Base-by-base conservation (phyloP, 139 green algal genomes). In the Dunaliella primolecta region DNA sequence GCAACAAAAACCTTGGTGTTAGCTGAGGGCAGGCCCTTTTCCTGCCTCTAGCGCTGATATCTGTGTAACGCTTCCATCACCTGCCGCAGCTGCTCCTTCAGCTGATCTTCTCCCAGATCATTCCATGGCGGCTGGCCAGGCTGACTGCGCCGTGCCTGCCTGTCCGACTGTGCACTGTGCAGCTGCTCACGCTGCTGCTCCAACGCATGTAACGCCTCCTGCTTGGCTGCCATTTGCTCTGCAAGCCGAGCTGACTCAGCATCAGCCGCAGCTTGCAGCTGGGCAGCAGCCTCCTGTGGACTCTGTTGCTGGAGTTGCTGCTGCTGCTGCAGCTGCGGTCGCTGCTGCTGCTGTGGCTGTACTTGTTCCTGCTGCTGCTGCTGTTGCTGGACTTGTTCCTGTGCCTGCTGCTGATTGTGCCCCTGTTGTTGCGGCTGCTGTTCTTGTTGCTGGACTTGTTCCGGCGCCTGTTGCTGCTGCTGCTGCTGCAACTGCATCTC, bases 11-110 rank as follows among this genome's bases (percentile, higher is more conserved):
- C n/a, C n/a, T n/a, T n/a, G n/a, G n/a, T n/a, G n/a, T n/a, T n/a
- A n/a, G n/a, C n/a, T n/a, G n/a, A n/a, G n/a, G n/a, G n/a, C n/a
- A n/a, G n/a, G n/a, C n/a, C n/a, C n/a, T n/a, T n/a, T n/a, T n/a
- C n/a, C n/a, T n/a, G n/a, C 81, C 32, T 90, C 80, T n/a, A 90
- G 57, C 31, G 76, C 84, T 27, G 38, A 56, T 64, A 87, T 88
- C 82, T 87, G 81, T 81, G 83, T 72, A 38, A 87, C 86, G 27
- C 78, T 64, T 83, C 84, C 86, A 70, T 37, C 71, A 77, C 29
- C 27, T 77, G 29, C 3, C 29, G 71, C 29, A 77, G 71, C 71
- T 77, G 71, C 71, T 77, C 25, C 71, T n/a, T 77, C 27, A 35
- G 24, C 31, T 78, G 79, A 36, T 31, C 24, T 27, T 20, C 34